These are phyloP conservation scores for Globisporangium parvum DNA, from an alignment of 352 stramenopile species.

Conservation along the genomic window DNA sequence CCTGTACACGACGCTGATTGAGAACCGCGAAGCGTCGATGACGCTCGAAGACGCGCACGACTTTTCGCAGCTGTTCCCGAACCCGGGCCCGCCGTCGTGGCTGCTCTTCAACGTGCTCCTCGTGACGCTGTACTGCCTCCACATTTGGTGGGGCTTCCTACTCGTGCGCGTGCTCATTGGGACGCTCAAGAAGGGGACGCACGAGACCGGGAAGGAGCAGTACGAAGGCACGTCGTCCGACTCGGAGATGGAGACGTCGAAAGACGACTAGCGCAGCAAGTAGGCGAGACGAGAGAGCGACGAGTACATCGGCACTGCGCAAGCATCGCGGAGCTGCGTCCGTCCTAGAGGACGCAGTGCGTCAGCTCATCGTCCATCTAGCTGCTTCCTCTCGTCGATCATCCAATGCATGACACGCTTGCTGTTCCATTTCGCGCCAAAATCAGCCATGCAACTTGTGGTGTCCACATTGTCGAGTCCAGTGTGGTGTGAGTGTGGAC, in stretches of 20 bases:
- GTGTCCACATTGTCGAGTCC: too few relatives aligned
- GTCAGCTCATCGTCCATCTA: too few relatives aligned
- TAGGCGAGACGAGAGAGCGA: too few relatives aligned
- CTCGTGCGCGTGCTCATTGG: slow-evolving; percentile 63
- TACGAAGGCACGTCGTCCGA: slow-evolving; percentile 82
- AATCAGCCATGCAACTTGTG: too few relatives aligned
- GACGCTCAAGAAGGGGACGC: slow-evolving; percentile 63
- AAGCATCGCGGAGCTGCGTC: too few relatives aligned
- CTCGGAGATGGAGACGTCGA: slow-evolving; percentile 57
- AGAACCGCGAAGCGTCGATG: slow-evolving; percentile 75
- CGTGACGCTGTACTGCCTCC: slow-evolving; percentile 60
- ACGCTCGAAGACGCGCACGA: slow-evolving; percentile 62
- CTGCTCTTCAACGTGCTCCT: slow-evolving; percentile 81
- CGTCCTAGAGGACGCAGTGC: too few relatives aligned
- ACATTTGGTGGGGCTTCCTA: slow-evolving; percentile 83
- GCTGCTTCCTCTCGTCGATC: too few relatives aligned
- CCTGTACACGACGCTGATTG: slow-evolving; percentile 67
- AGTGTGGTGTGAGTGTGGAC: too few relatives aligned
- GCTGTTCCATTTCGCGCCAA: too few relatives aligned
- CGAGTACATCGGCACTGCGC: too few relatives aligned
- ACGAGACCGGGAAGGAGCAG: slow-evolving; percentile 78
- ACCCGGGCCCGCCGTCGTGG: slow-evolving; percentile 70
- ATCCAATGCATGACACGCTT: too few relatives aligned
- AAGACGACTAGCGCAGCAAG: slow-evolving; percentile 31
- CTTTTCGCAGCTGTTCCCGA: slow-evolving; percentile 58